phyloP scores from a whole-genome alignment of 2,329 filamentous ascomycete genomes.

The Ophiostoma angusticollis region DNA sequence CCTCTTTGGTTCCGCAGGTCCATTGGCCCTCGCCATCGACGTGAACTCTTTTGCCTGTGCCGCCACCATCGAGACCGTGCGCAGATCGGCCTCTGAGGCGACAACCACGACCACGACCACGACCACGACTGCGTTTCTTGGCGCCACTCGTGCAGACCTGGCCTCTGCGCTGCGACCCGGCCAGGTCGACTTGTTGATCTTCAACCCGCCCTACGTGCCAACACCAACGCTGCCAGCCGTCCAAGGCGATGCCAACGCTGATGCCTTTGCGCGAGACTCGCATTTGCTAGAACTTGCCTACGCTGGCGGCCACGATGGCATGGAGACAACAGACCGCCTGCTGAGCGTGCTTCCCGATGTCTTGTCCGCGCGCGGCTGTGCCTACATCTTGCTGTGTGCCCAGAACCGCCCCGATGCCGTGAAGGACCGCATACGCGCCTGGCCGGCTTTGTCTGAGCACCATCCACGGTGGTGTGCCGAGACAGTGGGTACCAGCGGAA shows the following conservation, averaged over 20 bases:
- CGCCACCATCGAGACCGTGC: conserved; percentile 59
- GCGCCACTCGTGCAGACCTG: conserved; percentile 59
- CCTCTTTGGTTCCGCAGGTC: conserved; percentile 51
- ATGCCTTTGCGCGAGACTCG: conserved; percentile 63
- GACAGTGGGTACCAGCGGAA: conserved; percentile 71
- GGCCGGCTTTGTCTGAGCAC: conserved; percentile 12
- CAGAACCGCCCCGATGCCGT: conserved; percentile 64
- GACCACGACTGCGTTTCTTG: conserved; percentile 39
- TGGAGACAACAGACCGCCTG: conserved; percentile 81
- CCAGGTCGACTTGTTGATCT: conserved; percentile 71
- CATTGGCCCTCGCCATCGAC: conserved; percentile 68
- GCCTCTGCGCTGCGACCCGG: conserved; percentile 43
- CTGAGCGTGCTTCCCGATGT: conserved; percentile 54
- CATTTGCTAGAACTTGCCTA: conserved; percentile 77
- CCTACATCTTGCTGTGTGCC: conserved; percentile 79
- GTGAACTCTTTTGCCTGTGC: conserved; percentile 73
- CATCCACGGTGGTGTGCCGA: conserved; percentile 53
- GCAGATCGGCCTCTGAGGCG: conserved; percentile 26
- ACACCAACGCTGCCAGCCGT: conserved; percentile 58
- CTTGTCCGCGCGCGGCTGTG: conserved; percentile 57
- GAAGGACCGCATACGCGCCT: conserved; percentile 18
- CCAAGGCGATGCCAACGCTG: background rate
- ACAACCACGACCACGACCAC: conserved; percentile 19
- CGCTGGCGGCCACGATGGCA: conserved; percentile 78
- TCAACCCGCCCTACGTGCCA: conserved; percentile 96